Base-by-base conservation (phyloP, 2,329 filamentous ascomycete species). In the Botrytis cinerea region DNA sequence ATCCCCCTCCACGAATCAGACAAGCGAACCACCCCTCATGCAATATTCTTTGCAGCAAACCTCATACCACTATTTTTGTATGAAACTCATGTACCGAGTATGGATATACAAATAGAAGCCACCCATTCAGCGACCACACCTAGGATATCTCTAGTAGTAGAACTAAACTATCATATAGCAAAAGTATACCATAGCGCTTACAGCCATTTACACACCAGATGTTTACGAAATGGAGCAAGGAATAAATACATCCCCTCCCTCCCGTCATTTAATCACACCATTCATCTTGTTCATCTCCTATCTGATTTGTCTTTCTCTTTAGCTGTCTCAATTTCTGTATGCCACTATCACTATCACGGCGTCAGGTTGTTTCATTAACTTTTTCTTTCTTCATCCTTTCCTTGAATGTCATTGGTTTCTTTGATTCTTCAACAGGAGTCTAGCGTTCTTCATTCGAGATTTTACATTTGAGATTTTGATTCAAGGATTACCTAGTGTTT, bases 341-440 rank as follows among this genome's bases (percentile, higher is more conserved):
- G 66, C 48, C 66, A 45, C 48, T 43, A 45, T 69, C 66, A 69
- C 66, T 32, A 69, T 69, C 66, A 69, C 66, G 20, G 66, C 66
- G 66, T 43, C 66, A 69, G 66, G 48, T 3, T 3, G 66, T 68
- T 68, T 68, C n/a, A 43, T 43, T 25, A n/a, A 25, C 14, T 38
- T 25, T 22, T 22, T 22, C 35, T 3, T 40, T 25, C 25, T 54
- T 40, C 35, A 40, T 35, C 20, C 63, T n/a, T n/a, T 40, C 14
- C 38, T 28, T 28, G 18, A 28, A 9, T 28, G 40, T 32, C 20
- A 43, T 57, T 69, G n/a, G 48, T 22, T 69, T 43, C 51, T 32
- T 22, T n/a, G 12, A 28, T 28, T 63, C 25, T 63, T 63, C 38
- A 43, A 16, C 40, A 32, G 38, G 61, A n/a, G 38, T 45, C 38